Evolutionary conservation across 306 rosid species (phyloP), one percentile per base, ranked within the genome.

Genomic region (Cicer pinnatifidum): DNA sequence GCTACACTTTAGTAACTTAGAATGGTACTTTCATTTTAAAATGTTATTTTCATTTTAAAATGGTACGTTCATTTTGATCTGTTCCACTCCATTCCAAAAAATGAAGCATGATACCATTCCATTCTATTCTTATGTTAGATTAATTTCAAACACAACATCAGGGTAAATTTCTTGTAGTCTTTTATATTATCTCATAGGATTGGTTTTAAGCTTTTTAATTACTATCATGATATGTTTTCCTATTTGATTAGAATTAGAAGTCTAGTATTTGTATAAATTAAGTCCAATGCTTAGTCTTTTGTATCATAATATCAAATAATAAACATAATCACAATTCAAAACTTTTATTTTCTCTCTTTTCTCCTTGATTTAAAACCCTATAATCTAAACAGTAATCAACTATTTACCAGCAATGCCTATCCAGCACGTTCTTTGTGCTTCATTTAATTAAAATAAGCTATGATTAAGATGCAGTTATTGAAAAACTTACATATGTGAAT

Each of bases 11-110:
- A 51, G 65, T 37, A 66, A 48, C 39, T 76, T 53, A 20, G 59
- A 44, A 28, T 28, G 41, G 72, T 72, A 11, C 68, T 41, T 23
- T 23, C 28, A 23, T 20, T 20, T 20, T 20, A 20, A 23, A 23
- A 23, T 28, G 41, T 17, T 17, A 17, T 17, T 17, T 20, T 20
- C 23, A 20, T 20, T 20, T 20, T 20, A 20, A 23, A 23, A 23
- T 16, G 41, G 72, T 72, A 11, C 67, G 41, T 67, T 64, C 64
- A 19, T 64, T 63, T 11, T 47, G 59, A 66, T 66, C 41, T 45
- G 19, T 7, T 64, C 69, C 51, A 38, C 38, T 38, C 46, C 20
- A 63, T 39, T 63, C 50, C 50, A 63, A 40, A 38, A 41, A 39
- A 63, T 39, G 69, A 33, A 63, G 35, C n/a, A 40, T 40, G 48